Evolutionary conservation across 768 basidiomycete species (phyloP), one percentile per base, ranked within the genome.

Genomic region (Pulveroboletus frians): DNA sequence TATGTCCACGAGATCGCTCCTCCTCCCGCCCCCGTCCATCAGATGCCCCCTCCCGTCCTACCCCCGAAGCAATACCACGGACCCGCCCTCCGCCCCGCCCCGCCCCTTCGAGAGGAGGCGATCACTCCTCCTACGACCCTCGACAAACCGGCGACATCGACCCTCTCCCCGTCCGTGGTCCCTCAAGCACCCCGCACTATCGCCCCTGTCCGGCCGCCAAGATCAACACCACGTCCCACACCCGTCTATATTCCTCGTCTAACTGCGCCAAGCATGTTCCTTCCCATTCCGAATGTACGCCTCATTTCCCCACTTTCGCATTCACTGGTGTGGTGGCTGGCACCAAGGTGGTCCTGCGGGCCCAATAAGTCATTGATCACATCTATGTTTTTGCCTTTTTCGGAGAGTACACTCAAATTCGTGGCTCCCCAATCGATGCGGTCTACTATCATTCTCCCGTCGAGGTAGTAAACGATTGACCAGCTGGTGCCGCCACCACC

Each of bases 261-360:
- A 32, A 74, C 83, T 31, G 66, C 79, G 26, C 83, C 88, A 30
- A 84, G 81, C 30, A 85, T 91, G 84, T 92, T 92, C 64, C 70
- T 91, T 40, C 89, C 89, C n/a, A 85, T 91, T 37, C 89, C 90
- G 43, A 89, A 89, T 73, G 89, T 92, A 77, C 80, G 86, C 79
- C 70, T 58, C 57, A 27, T 56, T 66, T 63, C 43, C 48, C 69
- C 70, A 43, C 68, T 78, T 53, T 77, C 75, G 39, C 71, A 71
- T 66, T 67, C 73, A 50, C 71, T 85, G 39, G 73, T 76, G 10
- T 85, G 81, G 80, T 84, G 79, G 81, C 66, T 86, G 57, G 61
- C 52, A 30, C 59, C 62, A 9, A 48, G 31, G 48, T 63, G 74
- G 64, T 63, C 65, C 72, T 70, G 69, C 53, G 43, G 44, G 38